Percentiles rank a stretch among this genome's conserved stretches.
Evolutionary conservation across 495 filamentous ascomycete genomes (phyloP).

Genomic region (Penicillium cosmopolitanum): DNA sequence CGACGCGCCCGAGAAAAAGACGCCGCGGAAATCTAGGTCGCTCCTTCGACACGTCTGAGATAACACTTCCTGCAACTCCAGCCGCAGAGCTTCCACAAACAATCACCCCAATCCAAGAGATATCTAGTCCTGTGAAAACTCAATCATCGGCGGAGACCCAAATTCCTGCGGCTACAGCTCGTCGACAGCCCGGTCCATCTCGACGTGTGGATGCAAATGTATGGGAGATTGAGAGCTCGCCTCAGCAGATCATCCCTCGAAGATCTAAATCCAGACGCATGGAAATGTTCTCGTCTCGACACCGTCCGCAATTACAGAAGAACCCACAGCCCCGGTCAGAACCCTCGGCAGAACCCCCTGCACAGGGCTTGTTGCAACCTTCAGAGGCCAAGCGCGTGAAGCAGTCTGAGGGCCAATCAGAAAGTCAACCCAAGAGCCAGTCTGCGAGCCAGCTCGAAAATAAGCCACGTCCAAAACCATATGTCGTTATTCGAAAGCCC

Average conservation of each 20-base stretch:
- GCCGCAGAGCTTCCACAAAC: slow-evolving; percentile 25
- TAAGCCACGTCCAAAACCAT: neutral
- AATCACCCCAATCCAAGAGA: slow-evolving; percentile 12
- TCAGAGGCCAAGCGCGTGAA: neutral
- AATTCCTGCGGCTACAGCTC: slow-evolving; percentile 18
- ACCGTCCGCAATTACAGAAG: neutral
- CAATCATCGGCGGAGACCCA: slow-evolving; percentile 17
- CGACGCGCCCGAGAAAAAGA: slow-evolving; percentile 42
- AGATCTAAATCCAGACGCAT: slow-evolving; percentile 22
- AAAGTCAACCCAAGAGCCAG: neutral
- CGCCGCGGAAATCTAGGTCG: slow-evolving; percentile 43
- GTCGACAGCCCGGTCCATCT: slow-evolving; percentile 28
- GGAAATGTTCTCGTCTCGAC: neutral
- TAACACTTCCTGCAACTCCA: slow-evolving; percentile 38
- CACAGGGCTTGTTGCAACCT: neutral
- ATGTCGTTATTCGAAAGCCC: neutral
- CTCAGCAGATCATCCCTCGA: slow-evolving; percentile 32
- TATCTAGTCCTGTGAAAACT: slow-evolving; percentile 14
- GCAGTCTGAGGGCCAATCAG: neutral
- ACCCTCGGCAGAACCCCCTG: neutral
- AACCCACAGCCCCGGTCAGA: neutral
- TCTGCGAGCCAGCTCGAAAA: neutral
- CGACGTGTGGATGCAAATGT: slow-evolving; percentile 34
- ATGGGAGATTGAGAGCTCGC: slow-evolving; percentile 44
- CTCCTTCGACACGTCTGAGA: slow-evolving; percentile 37